Base-by-base conservation (phyloP, 2,329 filamentous ascomycete genomes). In the Diplodia intermedia region DNA sequence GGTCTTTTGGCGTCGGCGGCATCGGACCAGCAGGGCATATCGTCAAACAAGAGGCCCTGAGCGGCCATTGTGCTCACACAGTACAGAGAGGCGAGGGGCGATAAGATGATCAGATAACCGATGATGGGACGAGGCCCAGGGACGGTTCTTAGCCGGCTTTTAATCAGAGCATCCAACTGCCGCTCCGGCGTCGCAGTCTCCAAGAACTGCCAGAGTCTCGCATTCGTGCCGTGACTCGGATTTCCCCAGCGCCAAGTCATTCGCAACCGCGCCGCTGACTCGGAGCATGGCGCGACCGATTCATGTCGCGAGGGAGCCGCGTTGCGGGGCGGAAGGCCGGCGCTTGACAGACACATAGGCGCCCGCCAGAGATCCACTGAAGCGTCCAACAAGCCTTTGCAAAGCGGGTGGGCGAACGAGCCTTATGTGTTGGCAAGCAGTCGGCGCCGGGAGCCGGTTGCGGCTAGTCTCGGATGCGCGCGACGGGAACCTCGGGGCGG, bases 91-190 rank as follows among this genome's bases (percentile, higher is more conserved):
- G n/a, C 7, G 15, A 43, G 23, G 8, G 47, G 29, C 36, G 63
- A 54, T 56, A 66, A 66, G 63, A 66, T 56, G 52, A 61, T 61
- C 56, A 61, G 56, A 61, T 61, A 61, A 49, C 11, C 36, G 31
- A 36, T 15, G 20, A 7, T 20, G 36, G 43, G 36, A 36, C 43
- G 36, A 20, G 8, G 4, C 12, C 20, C 11, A 26, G 36, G 23
- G 23, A 18, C 55, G 20, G 55, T 29, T 36, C 36, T 43, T 20
- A 18, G 36, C 56, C 56, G 56, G 56, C 23, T 61, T 61, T 49
- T 49, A 61, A 61, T 29, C 56, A 49, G 29, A 7, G 33, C 40
- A 33, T 26, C 23, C 56, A 6, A n/a, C 26, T 61, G 38, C 56
- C 56, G 56, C 38, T 61, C 56, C 56, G 56, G 56, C 23, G 38